Conservation (phyloP, 345 rosid species). For the Zanthoxylum bungeanum region DNA sequence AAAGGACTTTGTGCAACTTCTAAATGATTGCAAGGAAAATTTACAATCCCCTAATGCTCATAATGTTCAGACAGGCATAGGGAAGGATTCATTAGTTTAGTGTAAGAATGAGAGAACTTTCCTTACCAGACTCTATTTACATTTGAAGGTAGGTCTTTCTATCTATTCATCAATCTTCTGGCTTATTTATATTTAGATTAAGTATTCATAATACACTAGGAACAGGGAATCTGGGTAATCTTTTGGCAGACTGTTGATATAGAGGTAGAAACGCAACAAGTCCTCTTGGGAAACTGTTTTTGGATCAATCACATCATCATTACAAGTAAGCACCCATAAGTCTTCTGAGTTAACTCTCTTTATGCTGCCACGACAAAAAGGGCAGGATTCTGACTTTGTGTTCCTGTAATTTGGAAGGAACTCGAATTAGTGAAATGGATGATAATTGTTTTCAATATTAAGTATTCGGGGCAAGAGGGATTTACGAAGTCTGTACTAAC, state of each 20-base stretch:
- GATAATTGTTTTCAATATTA: background rate
- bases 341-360: constrained; percentile 96
- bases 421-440: background rate
- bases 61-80: constrained; percentile 15
- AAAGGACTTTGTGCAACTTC: background rate
- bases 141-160: constrained; percentile 42
- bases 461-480: background rate
- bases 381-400: constrained; percentile 89
- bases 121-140: constrained; percentile 55
- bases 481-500: constrained; percentile 29
- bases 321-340: constrained; percentile 88
- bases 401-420: constrained; percentile 52
- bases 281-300: constrained; percentile 70
- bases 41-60: background rate
- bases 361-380: constrained; percentile 87
- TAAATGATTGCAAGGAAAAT: background rate
- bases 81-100: constrained; percentile 16
- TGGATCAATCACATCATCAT: constrained; percentile 75
- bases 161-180: constrained; percentile 47
- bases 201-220: constrained; percentile 78
- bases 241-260: constrained; percentile 74
- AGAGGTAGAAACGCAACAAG: constrained; percentile 69
- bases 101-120: constrained; percentile 18
- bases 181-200: constrained; percentile 44
- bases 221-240: constrained; percentile 79